Percentiles rank a stretch among this genome's conserved stretches.
These are phyloP conservation scores for Acorus gramineus DNA, from an alignment of 106 monocot genomes.

Conservation along the genomic window DNA sequence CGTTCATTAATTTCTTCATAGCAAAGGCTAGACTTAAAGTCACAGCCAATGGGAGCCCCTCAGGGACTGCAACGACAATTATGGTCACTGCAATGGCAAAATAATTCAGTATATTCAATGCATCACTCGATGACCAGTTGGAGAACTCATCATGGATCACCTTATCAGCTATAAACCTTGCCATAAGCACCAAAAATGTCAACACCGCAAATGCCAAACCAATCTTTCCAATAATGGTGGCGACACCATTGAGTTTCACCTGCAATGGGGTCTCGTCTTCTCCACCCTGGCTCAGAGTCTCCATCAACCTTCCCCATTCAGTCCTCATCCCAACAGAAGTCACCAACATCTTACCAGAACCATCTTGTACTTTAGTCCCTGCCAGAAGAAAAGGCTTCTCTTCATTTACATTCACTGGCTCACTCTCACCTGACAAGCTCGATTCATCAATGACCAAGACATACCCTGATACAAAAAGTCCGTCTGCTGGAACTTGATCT, in stretches of 20 bases:
- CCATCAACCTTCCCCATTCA: conserved; percentile 21
- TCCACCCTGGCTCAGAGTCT: conserved; percentile 11
- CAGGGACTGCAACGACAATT: conserved; percentile 95
- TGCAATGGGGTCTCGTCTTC: conserved; percentile 45
- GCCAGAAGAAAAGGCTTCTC: conserved; percentile 18
- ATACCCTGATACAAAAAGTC: conserved; percentile 14
- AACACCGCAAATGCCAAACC: conserved; percentile 69
- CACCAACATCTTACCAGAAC: conserved; percentile 19
- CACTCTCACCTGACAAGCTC: conserved; percentile 16
- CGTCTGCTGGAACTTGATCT: conserved; percentile 25
- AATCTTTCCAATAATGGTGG: conserved; percentile 93
- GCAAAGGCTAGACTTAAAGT: conserved; percentile 96
- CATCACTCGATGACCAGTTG: conserved; percentile 61
- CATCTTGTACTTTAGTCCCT: conserved; percentile 23
- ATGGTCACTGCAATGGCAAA: conserved; percentile 90
- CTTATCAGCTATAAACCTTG: conserved; percentile 48
- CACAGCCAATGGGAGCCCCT: conserved; percentile 95
- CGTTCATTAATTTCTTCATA: conserved; percentile 92
- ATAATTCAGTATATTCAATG: conserved; percentile 54
- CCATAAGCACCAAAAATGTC: conserved; percentile 67
- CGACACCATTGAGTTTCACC: conserved; percentile 96
- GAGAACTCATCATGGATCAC: conserved; percentile 24
- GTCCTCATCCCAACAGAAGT: conserved; percentile 26
- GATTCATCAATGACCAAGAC: conserved; percentile 18
- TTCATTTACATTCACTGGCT: conserved; percentile 8